These are phyloP conservation scores for Cladophialophora psammophila DNA, from an alignment of 2,329 filamentous ascomycete species.

Conservation along the genomic window DNA sequence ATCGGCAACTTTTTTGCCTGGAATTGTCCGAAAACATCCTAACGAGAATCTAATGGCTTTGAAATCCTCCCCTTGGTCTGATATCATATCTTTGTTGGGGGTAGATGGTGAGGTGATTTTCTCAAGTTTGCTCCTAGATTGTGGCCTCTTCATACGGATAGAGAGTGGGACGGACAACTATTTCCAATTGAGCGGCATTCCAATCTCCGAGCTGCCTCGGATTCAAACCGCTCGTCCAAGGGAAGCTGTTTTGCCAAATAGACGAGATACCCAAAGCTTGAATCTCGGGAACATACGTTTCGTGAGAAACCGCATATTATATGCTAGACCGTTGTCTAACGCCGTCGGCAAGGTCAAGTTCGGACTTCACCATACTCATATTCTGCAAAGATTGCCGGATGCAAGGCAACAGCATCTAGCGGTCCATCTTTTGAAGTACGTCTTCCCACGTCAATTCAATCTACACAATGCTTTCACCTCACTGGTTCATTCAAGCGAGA, in stretches of 20 bases:
- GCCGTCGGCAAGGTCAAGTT: slow-evolving; percentile 71
- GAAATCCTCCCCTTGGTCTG: slow-evolving; percentile 76
- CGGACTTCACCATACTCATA: slow-evolving; percentile 82
- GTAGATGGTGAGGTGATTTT: slow-evolving; percentile 77
- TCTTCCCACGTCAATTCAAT: slow-evolving; percentile 89
- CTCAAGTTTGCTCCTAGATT: slow-evolving; percentile 77
- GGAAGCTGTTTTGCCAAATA: background rate
- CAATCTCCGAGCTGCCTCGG: slow-evolving; percentile 24
- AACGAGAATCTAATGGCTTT: slow-evolving; percentile 76
- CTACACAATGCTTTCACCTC: slow-evolving; percentile 93
- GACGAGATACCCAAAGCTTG: background rate
- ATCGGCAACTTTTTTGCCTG: slow-evolving; percentile 63
- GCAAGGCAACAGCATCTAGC: slow-evolving; percentile 61
- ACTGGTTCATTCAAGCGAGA: slow-evolving; percentile 66
- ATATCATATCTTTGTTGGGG: slow-evolving; percentile 76
- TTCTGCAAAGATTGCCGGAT: slow-evolving; percentile 74
- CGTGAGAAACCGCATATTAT: slow-evolving; percentile 84
- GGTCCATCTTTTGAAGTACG: slow-evolving; percentile 82
- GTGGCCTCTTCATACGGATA: slow-evolving; percentile 75
- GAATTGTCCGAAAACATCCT: slow-evolving; percentile 67
- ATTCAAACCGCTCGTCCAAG: background rate
- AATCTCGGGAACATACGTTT: slow-evolving; percentile 54
- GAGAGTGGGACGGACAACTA: slow-evolving; percentile 69
- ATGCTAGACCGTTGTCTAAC: slow-evolving; percentile 76
- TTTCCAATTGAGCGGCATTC: slow-evolving; percentile 75